Percentiles rank a stretch among this genome's conserved stretches.
These are phyloP conservation scores for Teunomyces pallodes DNA, from an alignment of 805 yeast genomes.

Conservation along the genomic window DNA sequence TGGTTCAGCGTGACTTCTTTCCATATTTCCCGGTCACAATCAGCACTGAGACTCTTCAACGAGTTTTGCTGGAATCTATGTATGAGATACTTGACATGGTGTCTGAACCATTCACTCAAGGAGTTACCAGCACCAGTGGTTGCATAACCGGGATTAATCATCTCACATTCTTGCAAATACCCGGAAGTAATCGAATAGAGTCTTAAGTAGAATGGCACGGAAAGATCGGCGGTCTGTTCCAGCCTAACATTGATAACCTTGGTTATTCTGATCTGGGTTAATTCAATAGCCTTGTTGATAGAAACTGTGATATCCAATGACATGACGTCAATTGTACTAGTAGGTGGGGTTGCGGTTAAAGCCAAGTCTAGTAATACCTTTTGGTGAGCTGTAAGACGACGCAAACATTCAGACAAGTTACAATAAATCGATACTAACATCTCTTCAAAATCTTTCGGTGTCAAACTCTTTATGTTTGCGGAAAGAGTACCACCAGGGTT, in stretches of 20 bases:
- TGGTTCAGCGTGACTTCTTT: conserved; percentile 60
- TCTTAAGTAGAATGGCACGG: conserved; percentile 61
- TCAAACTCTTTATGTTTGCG: conserved; percentile 56
- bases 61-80: conserved; percentile 53
- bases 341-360: conserved; percentile 29
- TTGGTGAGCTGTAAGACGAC: conserved; percentile 76
- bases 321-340: conserved; percentile 41
- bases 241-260: conserved; percentile 75
- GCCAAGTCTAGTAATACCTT: conserved; percentile 74
- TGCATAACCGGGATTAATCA: conserved; percentile 65
- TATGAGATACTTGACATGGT: conserved; percentile 62
- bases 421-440: conserved; percentile 64
- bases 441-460: conserved; percentile 71
- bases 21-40: conserved; percentile 76
- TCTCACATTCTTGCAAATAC: conserved; percentile 81
- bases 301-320: conserved; percentile 65
- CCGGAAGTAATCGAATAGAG: conserved; percentile 64
- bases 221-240: conserved; percentile 59
- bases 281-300: conserved; percentile 64
- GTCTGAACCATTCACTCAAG: conserved; percentile 63
- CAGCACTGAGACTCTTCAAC: conserved; percentile 43
- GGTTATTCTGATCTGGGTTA: conserved; percentile 73
- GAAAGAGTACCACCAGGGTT: conserved; percentile 20
- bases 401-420: conserved; percentile 65
- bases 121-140: conserved; percentile 48